Base-by-base conservation (phyloP, 345 rosid genomes). In the Bruguiera parviflora region DNA sequence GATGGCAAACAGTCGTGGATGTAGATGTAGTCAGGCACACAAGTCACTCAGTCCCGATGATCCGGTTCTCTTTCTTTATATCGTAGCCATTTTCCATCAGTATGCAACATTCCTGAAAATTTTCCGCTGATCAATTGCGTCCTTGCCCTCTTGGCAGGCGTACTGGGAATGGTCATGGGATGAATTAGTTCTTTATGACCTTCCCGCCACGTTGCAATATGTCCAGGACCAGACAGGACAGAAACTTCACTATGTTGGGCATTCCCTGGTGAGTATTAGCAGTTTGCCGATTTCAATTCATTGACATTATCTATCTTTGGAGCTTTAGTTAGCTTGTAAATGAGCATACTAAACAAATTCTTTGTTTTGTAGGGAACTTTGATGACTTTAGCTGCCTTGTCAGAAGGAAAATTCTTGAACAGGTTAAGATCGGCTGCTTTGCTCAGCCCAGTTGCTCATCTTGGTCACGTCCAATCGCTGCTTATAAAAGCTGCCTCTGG, bases 371-470 rank as follows among this genome's bases (percentile, higher is more conserved):
- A 80, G 86, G 86, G 86, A 27, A 83, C 84, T 24, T 73, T 83
- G 57, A 83, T 68, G n/a, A 78, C 79, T 18, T 71, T 83, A 33
- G 84, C 84, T 52, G 74, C 86, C 9, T 72, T 83, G 61, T 80
- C 86, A 5, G 75, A 78, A 73, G 63, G 65, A 22, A 65, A 77
- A 43, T 61, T 80, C 31, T 2, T 70, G 51, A 64, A 56, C 77
- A 70, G 8, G 75, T 4, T 78, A 53, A 75, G 84, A 68, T 78
- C 86, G 10, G 78, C 80, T 33, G 86, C 65, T 63, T 55, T 83
- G 75, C 82, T 83, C n/a, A 62, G 82, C 68, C 84, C 86, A 5
- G 75, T 83, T 0, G 86, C 86, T 46, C 66, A 83, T 57, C 74
- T 83, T 52, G 68, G 73, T 55, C 80, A 78, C 56, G 57, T 82